phyloP scores from a whole-genome alignment of 352 stramenopile species.

The Phytophthora aleatoria region DNA sequence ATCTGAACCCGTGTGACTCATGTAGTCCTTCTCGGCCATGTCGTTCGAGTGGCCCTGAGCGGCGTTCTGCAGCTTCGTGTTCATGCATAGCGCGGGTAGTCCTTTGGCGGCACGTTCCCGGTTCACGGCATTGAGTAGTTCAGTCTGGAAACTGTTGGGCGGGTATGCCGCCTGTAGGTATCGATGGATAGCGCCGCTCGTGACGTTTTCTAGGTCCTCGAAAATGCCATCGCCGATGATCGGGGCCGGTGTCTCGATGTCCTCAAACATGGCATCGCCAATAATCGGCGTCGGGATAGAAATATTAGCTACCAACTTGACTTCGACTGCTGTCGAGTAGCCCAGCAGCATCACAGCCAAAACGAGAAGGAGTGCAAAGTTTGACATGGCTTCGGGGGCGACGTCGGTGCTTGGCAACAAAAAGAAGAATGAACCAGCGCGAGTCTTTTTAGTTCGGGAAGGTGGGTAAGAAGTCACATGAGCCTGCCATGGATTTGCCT shows the following conservation, averaged over 20 bases:
- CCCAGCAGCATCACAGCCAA: conserved; percentile 17
- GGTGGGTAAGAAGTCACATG: no score
- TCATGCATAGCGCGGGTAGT: conserved; percentile 44
- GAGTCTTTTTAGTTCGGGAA: no score
- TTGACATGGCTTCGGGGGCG: conserved; percentile 12
- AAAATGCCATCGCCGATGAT: conserved; percentile 28
- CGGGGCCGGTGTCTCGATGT: conserved; percentile 21
- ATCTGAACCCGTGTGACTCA: conserved; percentile 55
- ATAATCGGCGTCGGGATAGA: conserved; percentile 25
- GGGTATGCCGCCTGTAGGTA: conserved; percentile 27
- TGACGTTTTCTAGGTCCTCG: conserved; percentile 17
- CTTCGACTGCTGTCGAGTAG: conserved; percentile 9
- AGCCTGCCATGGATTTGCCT: no score
- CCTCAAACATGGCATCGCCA: conserved; percentile 26
- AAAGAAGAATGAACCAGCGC: conserved; percentile 28
- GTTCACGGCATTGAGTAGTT: conserved; percentile 60
- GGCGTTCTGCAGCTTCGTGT: conserved; percentile 37
- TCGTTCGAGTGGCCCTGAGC: conserved; percentile 43
- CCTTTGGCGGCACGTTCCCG: conserved; percentile 42
- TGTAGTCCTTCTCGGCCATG: conserved; percentile 52
- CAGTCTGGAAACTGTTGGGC: conserved; percentile 25
- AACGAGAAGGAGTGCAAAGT: conserved; percentile 8
- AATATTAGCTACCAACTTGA: conserved; percentile 13
- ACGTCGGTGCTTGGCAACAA: conserved; percentile 7
- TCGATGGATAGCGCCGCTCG: conserved; percentile 4